Evolutionary conservation across 495 filamentous ascomycete genomes (phyloP), one percentile per base, ranked within the genome.

Genomic region (Hypoxylon subgilvum): DNA sequence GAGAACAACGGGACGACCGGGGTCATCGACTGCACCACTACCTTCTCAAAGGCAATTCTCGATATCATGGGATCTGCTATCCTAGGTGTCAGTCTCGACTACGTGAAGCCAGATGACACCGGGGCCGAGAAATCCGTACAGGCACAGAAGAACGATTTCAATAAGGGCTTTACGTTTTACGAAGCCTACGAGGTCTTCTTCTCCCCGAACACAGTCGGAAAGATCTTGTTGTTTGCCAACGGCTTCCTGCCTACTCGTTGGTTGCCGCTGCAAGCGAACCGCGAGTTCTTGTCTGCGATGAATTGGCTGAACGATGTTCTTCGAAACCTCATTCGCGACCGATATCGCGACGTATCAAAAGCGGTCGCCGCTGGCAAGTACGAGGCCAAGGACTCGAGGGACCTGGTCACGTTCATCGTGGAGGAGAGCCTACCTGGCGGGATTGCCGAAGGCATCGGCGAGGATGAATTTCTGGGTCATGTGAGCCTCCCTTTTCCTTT

Each of bases 31-130:
- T 48, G 42, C 21, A 57, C 41, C 12, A 31, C 23, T 2, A 30
- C 40, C 8, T 65, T 61, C 31, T 55, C 53, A 0, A 64, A 43
- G 13, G 44, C 55, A 16, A 87, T 86, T 0, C 82, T 91, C 1
- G 88, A 91, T 58, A 86, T 90, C 43, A 89, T 91, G 4, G 70
- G 79, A 2, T 79, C 82, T 0, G 86, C 85, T 36, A 35, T 43
- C 3, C 79, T 90, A 66, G 87, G 86, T 2, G 75, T 83, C 3
- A 83, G 89, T 21, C 52, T 47, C n/a, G 25, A 36, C 34, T 38
- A 47, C 34, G 52, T 45, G 25, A 38, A 32, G 31, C 42, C 49
- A 3, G 25, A 18, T 12, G 28, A 52, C 2, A 19, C 34, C 2
- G 38, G 21, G 4, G 36, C 1, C 27, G 43, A 34, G 66, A 76